A percentile compares a stretch with the other conserved stretches of the same genome.
Conservation (phyloP, 441 rosid species). For the Hura crepitans region DNA sequence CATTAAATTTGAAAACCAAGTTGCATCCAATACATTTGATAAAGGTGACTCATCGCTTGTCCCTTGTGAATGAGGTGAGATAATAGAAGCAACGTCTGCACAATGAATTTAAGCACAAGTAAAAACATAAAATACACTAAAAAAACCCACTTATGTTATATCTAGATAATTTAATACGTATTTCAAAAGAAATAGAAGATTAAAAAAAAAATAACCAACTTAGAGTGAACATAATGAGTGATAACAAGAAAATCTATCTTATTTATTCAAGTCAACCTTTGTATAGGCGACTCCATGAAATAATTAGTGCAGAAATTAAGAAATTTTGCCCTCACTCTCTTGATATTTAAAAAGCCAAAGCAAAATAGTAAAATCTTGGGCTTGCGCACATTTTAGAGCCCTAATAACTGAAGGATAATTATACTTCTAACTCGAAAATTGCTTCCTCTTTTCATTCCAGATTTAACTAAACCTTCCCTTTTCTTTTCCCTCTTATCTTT, state of each 20-base stretch:
- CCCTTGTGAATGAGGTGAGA: constrained; percentile 8
- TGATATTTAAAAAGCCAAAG: too few relatives aligned
- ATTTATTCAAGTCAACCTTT: neutral
- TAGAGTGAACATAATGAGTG: neutral
- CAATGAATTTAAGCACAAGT: neutral
- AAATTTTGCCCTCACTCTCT: too few relatives aligned
- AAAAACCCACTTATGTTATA: neutral
- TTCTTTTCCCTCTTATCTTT: too few relatives aligned
- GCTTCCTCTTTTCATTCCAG: neutral
- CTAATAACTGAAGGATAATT: neutral
- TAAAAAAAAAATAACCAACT: neutral
- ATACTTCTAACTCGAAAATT: neutral
- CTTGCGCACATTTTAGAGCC: neutral
- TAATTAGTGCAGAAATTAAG: neutral
- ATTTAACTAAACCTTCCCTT: too few relatives aligned
- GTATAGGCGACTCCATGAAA: neutral
- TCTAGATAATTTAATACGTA: neutral
- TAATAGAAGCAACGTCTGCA: constrained; percentile 23
- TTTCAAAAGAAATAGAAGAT: neutral
- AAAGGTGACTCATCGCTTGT: constrained; percentile 9
- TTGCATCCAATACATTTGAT: constrained; percentile 31
- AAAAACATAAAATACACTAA: neutral
- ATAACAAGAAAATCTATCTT: neutral
- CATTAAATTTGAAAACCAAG: constrained; percentile 35
- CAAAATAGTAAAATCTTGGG: neutral